These are phyloP conservation scores for Apiospora sp. DNA, from an alignment of 2,329 filamentous ascomycete species.

Conservation along the genomic window DNA sequence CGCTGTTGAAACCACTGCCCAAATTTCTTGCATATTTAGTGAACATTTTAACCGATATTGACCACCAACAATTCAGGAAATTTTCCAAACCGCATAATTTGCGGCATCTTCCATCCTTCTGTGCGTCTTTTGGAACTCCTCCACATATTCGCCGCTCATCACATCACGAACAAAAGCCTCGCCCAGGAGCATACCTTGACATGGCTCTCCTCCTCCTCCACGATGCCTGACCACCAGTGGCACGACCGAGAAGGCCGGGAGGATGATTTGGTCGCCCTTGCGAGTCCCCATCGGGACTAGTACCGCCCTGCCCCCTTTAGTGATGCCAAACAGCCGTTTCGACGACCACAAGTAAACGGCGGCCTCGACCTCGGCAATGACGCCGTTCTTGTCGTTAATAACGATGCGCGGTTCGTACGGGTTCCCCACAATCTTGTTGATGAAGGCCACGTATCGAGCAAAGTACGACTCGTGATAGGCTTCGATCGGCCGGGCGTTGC, in stretches of 20 bases:
- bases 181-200: neutral
- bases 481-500: neutral
- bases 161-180: neutral
- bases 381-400: neutral
- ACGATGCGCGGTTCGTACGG: neutral
- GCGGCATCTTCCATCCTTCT: neutral
- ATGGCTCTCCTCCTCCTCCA: neutral
- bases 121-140: neutral
- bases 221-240: neutral
- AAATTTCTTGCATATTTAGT: no score
- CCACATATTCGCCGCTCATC: neutral
- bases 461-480: neutral
- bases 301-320: neutral
- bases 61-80: neutral
- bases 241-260: neutral
- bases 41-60: neutral
- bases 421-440: neutral
- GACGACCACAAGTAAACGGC: neutral
- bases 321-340: neutral
- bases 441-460: neutral
- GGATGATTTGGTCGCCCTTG: neutral
- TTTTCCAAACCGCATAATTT: neutral
- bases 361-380: neutral
- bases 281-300: neutral
- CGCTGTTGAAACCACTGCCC: no score